Base-by-base conservation (phyloP, 139 green algal species). In the Coelastrella sp. region DNA sequence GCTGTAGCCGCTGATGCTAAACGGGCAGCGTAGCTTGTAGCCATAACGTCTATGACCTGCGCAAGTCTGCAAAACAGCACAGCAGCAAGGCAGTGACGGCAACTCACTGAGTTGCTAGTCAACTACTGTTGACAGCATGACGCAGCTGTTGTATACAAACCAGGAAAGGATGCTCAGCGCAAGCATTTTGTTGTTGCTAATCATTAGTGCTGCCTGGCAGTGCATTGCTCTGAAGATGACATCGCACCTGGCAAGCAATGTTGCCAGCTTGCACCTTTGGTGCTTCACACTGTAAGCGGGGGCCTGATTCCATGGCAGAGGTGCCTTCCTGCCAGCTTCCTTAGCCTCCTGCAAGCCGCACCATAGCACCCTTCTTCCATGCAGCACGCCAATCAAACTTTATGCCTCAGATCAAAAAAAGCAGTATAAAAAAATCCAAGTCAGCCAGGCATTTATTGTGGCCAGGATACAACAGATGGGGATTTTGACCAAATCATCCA, bases 251-350 rank as follows among this genome's bases (percentile, higher is more conserved):
- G 15, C 25, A 19, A 87, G 82, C 27, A 78, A 24, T 63, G 25
- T 35, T 9, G 8, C 5, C 17, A 74, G 10, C 61, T 63, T 8
- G 15, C 20, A 61, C 63, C 61, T 15, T 0, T 78, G 14, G 25
- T 4, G 14, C 10, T 56, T 57, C 15, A 12, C 15, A 61, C 78
- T 22, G 25, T 65, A 76, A 19, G 25, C n/a, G 14, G 27, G 7
- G 20, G 61, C 60, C n/a, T 78, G 15, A 59, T 87, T 87, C 82
- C 82, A 87, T 8, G 82, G 82, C 63, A 87, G 63, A 4, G 63
- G 82, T 6, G 81, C 59, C 82, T 87, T 87, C 6, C n/a, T 20
- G 11, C 63, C 61, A 35, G 80, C n/a, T n/a, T 86, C 80, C 9
- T 24, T 25, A 22, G 61, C 80, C n/a, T 56, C 22, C 80, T 86